Evolutionary conservation across 2,329 filamentous ascomycete genomes (phyloP).

Genomic region (Aspergillus awamori): DNA sequence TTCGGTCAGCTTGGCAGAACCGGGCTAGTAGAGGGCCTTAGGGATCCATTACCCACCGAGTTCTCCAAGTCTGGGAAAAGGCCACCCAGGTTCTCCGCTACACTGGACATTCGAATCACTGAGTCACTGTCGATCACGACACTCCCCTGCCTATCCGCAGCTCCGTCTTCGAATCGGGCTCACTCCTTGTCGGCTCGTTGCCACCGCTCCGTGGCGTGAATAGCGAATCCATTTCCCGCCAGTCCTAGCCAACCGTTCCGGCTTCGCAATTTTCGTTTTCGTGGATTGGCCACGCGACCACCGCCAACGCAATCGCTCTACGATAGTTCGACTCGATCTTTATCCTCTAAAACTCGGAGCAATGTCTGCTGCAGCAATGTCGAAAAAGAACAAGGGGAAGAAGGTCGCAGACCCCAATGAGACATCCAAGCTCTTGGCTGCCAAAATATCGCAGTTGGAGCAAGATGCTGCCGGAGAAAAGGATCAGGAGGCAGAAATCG

Average conservation of each 20-base stretch:
- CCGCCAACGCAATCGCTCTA: conserved; percentile 49
- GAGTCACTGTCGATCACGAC: conserved; percentile 10
- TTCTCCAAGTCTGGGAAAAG: conserved; percentile 32
- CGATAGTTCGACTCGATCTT: conserved; percentile 9
- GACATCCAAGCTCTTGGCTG: conserved; percentile 86
- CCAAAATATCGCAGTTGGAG: conserved; percentile 93
- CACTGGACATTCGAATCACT: conserved; percentile 18
- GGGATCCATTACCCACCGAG: conserved; percentile 31
- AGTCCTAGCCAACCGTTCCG: conserved; percentile 25
- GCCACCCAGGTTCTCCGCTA: conserved; percentile 30
- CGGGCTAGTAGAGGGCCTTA: conserved; percentile 28
- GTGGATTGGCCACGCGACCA: conserved; percentile 47
- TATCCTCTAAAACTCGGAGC: conserved; percentile 20
- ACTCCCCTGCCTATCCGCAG: neutral
- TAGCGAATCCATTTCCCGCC: conserved; percentile 21
- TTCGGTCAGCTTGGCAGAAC: conserved; percentile 25
- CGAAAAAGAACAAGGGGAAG: conserved; percentile 82
- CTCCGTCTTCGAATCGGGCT: neutral
- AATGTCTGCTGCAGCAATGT: conserved; percentile 55
- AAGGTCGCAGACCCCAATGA: conserved; percentile 84
- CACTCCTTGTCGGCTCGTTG: conserved; percentile 6
- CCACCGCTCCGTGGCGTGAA: conserved; percentile 16
- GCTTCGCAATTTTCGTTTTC: conserved; percentile 38
- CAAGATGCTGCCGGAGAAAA: conserved; percentile 91
- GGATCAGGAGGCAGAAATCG: conserved; percentile 93